Percentiles rank a stretch among this genome's conserved stretches.
Evolutionary conservation across 768 basidiomycete species (phyloP).

Genomic region (Pleurotus sapidus): DNA sequence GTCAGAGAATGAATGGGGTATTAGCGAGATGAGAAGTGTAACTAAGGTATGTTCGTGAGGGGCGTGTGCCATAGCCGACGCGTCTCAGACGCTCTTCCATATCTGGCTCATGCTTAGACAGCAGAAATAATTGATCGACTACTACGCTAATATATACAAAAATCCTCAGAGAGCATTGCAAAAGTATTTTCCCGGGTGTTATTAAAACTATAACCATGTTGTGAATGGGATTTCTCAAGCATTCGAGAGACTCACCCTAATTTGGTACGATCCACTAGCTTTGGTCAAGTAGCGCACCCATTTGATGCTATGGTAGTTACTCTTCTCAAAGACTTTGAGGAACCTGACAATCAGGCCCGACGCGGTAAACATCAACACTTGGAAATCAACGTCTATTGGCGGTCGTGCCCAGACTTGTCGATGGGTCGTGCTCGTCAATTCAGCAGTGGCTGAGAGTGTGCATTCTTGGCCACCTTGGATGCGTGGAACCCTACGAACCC

Average conservation of each 20-base stretch:
- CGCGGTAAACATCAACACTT: conserved; percentile 98
- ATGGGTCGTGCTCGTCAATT: conserved; percentile 83
- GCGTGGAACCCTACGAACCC: conserved; percentile 70
- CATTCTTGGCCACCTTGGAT: conserved; percentile 92
- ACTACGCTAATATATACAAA: background rate
- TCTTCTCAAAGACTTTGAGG: conserved; percentile 97
- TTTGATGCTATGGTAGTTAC: conserved; percentile 90
- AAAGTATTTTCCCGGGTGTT: no score
- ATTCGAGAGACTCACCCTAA: conserved; percentile 63
- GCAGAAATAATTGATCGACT: background rate
- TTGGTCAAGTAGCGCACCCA: conserved; percentile 96
- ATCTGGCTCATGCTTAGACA: background rate
- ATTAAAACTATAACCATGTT: background rate
- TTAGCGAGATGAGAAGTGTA: background rate
- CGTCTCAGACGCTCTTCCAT: conserved; percentile 3
- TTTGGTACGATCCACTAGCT: conserved; percentile 91
- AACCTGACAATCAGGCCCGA: conserved; percentile 96
- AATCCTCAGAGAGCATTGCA: background rate
- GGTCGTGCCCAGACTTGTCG: conserved; percentile 98
- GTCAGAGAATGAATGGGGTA: background rate
- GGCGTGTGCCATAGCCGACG: conserved; percentile 5
- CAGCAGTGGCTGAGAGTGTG: conserved; percentile 79
- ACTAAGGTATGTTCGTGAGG: conserved; percentile 4
- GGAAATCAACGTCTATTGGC: conserved; percentile 97
- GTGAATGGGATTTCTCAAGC: background rate